Percentiles rank a stretch among this genome's conserved stretches.
These are phyloP conservation scores for Boletus reticuloceps DNA, from an alignment of 768 basidiomycete genomes.

Conservation along the genomic window DNA sequence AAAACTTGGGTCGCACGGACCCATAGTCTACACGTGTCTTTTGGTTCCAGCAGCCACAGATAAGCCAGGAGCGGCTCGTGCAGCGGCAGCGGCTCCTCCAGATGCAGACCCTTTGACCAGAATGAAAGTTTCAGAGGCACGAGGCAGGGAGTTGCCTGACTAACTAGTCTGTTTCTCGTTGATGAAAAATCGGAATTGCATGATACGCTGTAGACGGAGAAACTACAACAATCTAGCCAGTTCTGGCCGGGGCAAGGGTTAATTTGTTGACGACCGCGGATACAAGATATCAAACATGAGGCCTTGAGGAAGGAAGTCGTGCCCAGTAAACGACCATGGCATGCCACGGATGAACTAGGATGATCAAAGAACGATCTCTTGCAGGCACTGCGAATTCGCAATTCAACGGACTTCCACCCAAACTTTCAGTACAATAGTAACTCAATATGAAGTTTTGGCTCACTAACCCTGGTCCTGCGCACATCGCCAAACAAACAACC, in stretches of 20 bases:
- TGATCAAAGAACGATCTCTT: neutral
- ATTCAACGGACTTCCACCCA: neutral
- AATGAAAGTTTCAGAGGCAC: neutral
- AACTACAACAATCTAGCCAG: no score
- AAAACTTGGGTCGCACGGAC: neutral
- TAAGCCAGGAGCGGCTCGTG: neutral
- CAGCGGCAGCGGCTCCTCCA: neutral
- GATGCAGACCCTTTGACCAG: neutral
- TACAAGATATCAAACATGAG: no score
- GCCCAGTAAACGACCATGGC: neutral
- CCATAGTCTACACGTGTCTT: neutral
- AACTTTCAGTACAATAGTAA: neutral
- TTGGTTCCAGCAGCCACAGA: neutral
- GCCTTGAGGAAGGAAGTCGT: neutral
- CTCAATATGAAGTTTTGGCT: neutral
- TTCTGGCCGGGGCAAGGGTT: no score
- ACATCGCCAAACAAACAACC: neutral
- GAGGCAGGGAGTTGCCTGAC: neutral
- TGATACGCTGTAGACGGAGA: no score
- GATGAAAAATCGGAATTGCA: neutral
- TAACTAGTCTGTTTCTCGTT: neutral
- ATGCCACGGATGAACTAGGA: neutral
- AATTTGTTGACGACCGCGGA: neutral
- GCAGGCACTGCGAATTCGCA: neutral
- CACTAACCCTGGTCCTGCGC: neutral